Base-by-base conservation (phyloP, 352 stramenopile species). In the Phytophthora colocasiae region DNA sequence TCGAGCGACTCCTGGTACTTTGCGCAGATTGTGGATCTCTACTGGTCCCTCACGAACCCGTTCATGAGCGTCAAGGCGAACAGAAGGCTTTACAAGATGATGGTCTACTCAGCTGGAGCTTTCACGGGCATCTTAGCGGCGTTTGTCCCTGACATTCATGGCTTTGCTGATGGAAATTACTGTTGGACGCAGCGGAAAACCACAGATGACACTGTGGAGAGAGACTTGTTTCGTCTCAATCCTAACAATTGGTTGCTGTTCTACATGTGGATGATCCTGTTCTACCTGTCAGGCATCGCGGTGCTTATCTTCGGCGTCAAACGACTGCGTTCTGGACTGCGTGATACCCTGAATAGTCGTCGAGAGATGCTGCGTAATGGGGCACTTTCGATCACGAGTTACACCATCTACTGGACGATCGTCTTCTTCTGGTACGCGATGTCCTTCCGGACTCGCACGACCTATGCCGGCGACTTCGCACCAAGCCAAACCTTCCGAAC, bases 191-290 rank as follows among this genome's bases (percentile, higher is more conserved):
- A 80, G 59, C 81, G 83, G 7, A 85, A 77, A 26, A 77, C 73
- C 5, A 48, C 31, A 0, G 43, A 54, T 14, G 48, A 72, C n/a
- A 40, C 59, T 9, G 32, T 41, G 3, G 69, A 91, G 45, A 71
- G 80, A 55, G 61, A 89, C 64, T 93, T 94, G 47, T 93, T 87
- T 43, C 70, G 73, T 6, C 73, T 93, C 27, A 95, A 95, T 65
- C 36, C 77, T 10, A 74, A 84, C 2, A 94, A 78, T 54, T 95
- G 87, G 87, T 50, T 85, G 11, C 63, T 93, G 3, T 93, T 95
- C 61, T 95, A 93, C 71, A 78, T 85, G 60, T 95, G 83, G 75
- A 93, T 95, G 83, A 90, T 95, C 57, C 11, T 94, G 8, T 94
- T 92, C 44, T 94, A 94, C 58, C 56, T 93, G 5, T 87, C 84